A percentile compares a stretch with the other conserved stretches of the same genome.
These are phyloP conservation scores for Ascodesmis nigricans DNA, from an alignment of 495 filamentous ascomycete species.

Conservation along the genomic window DNA sequence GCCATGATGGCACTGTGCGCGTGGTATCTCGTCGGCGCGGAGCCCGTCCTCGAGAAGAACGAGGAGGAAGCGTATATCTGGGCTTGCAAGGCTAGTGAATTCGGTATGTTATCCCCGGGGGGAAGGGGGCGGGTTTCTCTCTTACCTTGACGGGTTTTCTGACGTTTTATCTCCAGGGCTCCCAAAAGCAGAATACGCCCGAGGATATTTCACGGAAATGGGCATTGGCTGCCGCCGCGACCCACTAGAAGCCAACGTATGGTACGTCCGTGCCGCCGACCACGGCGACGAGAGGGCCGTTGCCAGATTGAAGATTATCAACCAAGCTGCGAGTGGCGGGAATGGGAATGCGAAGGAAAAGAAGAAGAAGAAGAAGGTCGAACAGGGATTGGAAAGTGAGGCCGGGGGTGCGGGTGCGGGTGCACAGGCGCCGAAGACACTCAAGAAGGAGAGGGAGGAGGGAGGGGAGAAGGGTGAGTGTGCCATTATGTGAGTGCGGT, in stretches of 20 bases:
- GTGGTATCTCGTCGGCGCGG: constrained; percentile 93
- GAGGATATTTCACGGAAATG: constrained; percentile 96
- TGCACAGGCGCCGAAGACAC: constrained; percentile 10
- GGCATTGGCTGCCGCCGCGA: constrained; percentile 89
- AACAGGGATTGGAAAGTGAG: constrained; percentile 28
- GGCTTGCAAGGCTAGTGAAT: constrained; percentile 66
- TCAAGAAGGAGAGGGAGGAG: constrained; percentile 11
- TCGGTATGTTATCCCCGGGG: constrained; percentile 41
- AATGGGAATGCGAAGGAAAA: constrained; percentile 9
- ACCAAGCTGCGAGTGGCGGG: constrained; percentile 53
- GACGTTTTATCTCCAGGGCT: constrained; percentile 33
- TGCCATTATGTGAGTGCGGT: constrained; percentile 1
- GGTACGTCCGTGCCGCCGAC: constrained; percentile 93
- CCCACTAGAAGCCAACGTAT: constrained; percentile 83
- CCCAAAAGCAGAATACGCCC: constrained; percentile 82
- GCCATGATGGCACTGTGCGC: constrained; percentile 99
- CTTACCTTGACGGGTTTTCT: constrained; percentile 1
- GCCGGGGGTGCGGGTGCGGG: constrained; percentile 70
- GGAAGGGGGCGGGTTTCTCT: not conserved
- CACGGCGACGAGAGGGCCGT: constrained; percentile 77
- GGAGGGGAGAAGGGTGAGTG: constrained; percentile 16
- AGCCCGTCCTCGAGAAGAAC: constrained; percentile 80
- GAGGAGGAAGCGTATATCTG: constrained; percentile 94
- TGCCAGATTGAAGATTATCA: constrained; percentile 64
- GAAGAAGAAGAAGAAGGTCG: constrained; percentile 11